Base-by-base conservation (phyloP, 768 basidiomycete genomes). In the Suillus brevipes region DNA sequence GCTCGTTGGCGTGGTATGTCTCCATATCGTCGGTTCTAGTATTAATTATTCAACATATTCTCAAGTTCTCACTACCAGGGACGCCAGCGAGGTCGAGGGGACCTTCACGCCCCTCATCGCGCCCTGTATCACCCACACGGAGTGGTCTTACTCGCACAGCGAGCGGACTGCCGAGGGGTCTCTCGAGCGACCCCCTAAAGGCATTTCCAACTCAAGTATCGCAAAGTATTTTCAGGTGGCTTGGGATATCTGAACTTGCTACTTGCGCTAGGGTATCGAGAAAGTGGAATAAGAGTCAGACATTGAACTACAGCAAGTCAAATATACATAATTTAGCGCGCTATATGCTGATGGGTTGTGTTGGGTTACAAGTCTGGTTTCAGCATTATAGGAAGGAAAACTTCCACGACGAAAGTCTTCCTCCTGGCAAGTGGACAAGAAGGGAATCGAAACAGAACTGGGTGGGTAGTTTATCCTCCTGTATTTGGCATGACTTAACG, bases 381-480 rank as follows among this genome's bases (percentile, higher is more conserved):
- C 91, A 92, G 68, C 89, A 92, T 68, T 95, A 94, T 74, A 82
- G 95, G 62, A 92, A 89, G 68, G 92, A 95, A 66, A 88, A 90
- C 69, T 93, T 97, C 68, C 89, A 93, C 52, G 91, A 94, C 66
- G 87, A 89, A 37, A 88, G 85, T 64, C 75, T 92, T 58, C 89
- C 91, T 4, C 84, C 88, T 12, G 92, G 89, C 42, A 95, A 95
- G 76, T 97, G 95, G 95, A 91, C 94, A 10, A 92, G 91, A 73
- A 83, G 90, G 63, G 95, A 97, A 75, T 95, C 93, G n/a, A 97
- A 95, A 74, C 90, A 94, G 77, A 90, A 90, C 68, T 97, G 95
- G 95, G 90, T 88, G 67, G 28, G 79, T 82, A 65, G 43, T 61
- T 52, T 8, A 59, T 57, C 53, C 64, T n/a, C 5, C 40, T 67